These are phyloP conservation scores for Diaporthe vexans DNA, from an alignment of 2,329 filamentous ascomycete species.

Conservation along the genomic window DNA sequence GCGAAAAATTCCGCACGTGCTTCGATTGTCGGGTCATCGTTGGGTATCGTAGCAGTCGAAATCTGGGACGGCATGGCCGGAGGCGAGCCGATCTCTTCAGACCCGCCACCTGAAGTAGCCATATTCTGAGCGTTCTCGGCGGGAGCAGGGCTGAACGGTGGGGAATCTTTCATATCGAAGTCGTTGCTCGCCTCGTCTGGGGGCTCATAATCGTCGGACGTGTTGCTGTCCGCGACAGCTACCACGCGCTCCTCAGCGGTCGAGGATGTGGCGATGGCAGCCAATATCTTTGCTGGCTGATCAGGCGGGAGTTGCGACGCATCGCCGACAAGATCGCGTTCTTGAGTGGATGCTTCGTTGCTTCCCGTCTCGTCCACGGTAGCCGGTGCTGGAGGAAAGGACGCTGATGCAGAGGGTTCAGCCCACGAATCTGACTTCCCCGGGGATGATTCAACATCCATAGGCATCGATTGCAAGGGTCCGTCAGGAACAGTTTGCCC, in stretches of 20 bases:
- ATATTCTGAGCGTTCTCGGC: conserved; percentile 47
- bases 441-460: conserved; percentile 44
- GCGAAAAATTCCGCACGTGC: conserved; percentile 45
- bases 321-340: background rate
- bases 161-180: conserved; percentile 42
- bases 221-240: conserved; percentile 44
- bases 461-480: conserved; percentile 38
- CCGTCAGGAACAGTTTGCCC: conserved; percentile 1
- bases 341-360: background rate
- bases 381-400: background rate
- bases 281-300: conserved; percentile 16
- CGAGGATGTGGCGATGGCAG: background rate
- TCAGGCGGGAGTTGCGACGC: background rate
- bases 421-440: conserved; percentile 8
- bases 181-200: conserved; percentile 55
- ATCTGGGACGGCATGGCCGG: conserved; percentile 49
- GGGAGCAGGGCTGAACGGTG: conserved; percentile 43
- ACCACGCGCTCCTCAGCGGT: background rate
- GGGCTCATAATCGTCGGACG: conserved; percentile 70
- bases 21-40: conserved; percentile 43
- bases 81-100: conserved; percentile 41
- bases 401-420: background rate
- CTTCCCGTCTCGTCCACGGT: background rate
- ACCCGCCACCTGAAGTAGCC: conserved; percentile 47
- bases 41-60: conserved; percentile 48